Evolutionary conservation across 495 filamentous ascomycete species (phyloP), one percentile per base, ranked within the genome.

Genomic region (Friedmanniomyces endolithicus): DNA sequence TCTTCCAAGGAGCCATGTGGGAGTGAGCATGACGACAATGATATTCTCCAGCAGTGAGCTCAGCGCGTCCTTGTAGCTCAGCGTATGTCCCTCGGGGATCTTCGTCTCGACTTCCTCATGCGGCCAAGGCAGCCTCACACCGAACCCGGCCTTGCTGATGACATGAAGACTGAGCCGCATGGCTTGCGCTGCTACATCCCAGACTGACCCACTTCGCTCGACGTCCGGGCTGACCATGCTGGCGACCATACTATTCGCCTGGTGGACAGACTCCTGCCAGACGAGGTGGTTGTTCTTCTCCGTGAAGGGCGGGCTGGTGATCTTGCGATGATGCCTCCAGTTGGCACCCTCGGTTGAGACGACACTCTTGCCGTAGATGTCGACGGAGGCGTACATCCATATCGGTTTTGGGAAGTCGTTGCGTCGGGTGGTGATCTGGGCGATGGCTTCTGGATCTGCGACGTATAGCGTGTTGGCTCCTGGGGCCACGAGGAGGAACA

Each of bases 281-380:
- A 84, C 81, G 48, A 82, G 56, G 2, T 74, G 74, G 50, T 84
- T 83, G 67, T 86, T 86, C 70, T 75, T 83, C 69, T 87, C 84
- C 45, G 80, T 80, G 65, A 87, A 87, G 20, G 78, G 78, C 20
- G 81, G 79, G 25, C 78, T 75, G 0, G 80, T 82, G 20, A 83
- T 75, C 65, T 83, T 85, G 48, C 84, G 75, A 64, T 87, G 84
- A 65, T 76, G 71, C 47, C 79, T 72, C 84, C 84, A 88, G 9
- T 70, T 46, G 16, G 71, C 58, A 17, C 81, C 83, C 62, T 86
- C 83, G 11, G 80, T 76, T 0, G 75, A 77, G 23, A 87, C 71
- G 3, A 87, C 72, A 62, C 83, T 87, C 12, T 68, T 65, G 25
- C 84, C 84, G 61, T 78, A 87, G 44, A 85, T 71, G 19, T 73